phyloP scores from a whole-genome alignment of 306 rosid species.

The Pyrus betulifolia region DNA sequence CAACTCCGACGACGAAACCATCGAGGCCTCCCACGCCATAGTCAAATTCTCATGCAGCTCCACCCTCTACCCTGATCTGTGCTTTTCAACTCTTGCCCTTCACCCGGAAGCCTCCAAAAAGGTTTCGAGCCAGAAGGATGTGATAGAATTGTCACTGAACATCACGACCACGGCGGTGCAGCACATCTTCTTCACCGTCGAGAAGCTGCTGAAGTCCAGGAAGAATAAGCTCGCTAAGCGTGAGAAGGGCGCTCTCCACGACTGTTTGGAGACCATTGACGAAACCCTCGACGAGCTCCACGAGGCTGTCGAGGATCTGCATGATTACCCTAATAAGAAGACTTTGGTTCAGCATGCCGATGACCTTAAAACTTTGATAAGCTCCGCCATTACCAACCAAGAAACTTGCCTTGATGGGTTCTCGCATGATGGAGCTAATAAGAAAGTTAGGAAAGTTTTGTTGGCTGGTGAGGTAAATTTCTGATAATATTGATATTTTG shows the following conservation, averaged over 20 bases:
- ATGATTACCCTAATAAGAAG: constrained; percentile 37
- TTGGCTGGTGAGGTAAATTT: constrained; percentile 26
- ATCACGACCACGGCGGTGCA: constrained; percentile 38
- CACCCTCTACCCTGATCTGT: constrained; percentile 65
- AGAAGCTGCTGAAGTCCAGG: constrained; percentile 16
- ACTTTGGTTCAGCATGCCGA: constrained; percentile 47
- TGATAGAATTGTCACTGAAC: constrained; percentile 38
- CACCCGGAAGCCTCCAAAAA: constrained; percentile 23
- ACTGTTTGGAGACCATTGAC: constrained; percentile 58
- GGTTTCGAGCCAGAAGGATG: constrained; percentile 35
- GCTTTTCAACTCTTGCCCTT: constrained; percentile 49
- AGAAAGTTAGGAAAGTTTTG: constrained; percentile 33
- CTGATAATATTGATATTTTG: neutral
- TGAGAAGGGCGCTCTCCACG: constrained; percentile 54
- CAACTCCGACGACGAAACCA: neutral
- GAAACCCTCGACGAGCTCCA: constrained; percentile 60
- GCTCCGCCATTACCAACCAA: constrained; percentile 81
- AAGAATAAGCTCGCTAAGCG: constrained; percentile 33
- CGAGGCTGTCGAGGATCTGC: constrained; percentile 31
- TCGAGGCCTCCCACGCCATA: constrained; percentile 34
- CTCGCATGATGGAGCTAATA: constrained; percentile 50
- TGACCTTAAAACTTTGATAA: constrained; percentile 60
- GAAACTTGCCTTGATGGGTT: constrained; percentile 84
- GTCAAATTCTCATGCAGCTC: constrained; percentile 47
- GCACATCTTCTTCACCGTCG: constrained; percentile 33